Conservation (phyloP, 202 grass and related monocot species). For the Hordeum pubiflorum region DNA sequence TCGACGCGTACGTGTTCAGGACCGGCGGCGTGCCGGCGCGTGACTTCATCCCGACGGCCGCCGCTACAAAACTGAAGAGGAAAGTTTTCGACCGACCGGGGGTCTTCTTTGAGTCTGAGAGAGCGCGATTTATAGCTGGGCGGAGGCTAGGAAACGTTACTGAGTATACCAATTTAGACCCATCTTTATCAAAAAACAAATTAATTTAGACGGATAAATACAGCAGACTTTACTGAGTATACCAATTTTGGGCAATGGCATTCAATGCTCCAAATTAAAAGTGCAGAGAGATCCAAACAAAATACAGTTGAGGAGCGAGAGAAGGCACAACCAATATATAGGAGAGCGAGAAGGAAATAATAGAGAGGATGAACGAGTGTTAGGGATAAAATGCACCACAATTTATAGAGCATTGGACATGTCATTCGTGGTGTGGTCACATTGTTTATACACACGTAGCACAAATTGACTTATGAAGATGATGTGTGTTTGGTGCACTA, state of each 20-base stretch:
- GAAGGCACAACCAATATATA: too few species aligned
- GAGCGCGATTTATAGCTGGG: not conserved
- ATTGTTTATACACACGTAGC: too few species aligned
- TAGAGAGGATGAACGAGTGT: too few species aligned
- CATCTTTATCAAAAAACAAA: too few species aligned
- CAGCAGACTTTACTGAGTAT: not conserved
- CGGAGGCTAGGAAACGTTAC: not conserved
- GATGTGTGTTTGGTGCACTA: not conserved
- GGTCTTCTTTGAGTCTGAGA: not conserved
- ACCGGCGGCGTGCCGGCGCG: too few species aligned
- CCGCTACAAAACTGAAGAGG: not conserved
- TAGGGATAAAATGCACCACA: not conserved
- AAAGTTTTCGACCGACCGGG: too few species aligned
- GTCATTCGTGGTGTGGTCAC: not conserved
- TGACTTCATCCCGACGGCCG: too few species aligned
- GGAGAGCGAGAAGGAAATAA: too few species aligned
- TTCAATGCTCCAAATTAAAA: not conserved
- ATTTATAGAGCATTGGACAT: not conserved
- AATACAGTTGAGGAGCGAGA: not conserved
- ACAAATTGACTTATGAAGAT: not conserved
- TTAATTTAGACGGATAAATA: not conserved
- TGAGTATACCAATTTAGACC: too few species aligned
- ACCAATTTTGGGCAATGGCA: not conserved
- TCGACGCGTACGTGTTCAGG: too few species aligned
- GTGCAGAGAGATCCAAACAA: not conserved